Evolutionary conservation across 352 stramenopile species (phyloP), one percentile per base, ranked within the genome.

Genomic region (Pythium monospermum): DNA sequence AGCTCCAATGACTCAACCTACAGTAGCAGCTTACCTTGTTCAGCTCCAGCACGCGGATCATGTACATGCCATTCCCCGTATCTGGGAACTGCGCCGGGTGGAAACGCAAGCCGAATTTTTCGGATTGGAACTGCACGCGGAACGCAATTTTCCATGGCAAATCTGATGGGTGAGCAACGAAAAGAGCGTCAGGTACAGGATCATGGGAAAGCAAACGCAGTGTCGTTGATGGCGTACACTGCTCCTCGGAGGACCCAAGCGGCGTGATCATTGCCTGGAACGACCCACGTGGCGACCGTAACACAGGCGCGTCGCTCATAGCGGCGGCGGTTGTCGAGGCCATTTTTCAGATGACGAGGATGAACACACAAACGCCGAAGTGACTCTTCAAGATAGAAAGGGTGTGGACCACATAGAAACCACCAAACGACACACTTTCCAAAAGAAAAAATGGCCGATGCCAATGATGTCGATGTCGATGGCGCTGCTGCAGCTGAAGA

Each of bases 21-120:
- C 26, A 16, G 18, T n/a, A n/a, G n/a, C n/a, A 38, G 31, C 31
- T 37, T 33, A 71, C 76, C 64, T 83, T 83, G 43, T 63, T 88
- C 49, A 93, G 67, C 42, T 93, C 79, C 6, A 89, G 65, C 8
- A 93, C 48, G 19, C 81, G 77, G 33, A 93, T 87, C 18, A 63
- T 89, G 57, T 93, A 93, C 18, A 91, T 53, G n/a, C 82, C 82
- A 45, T 93, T 93, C 28, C 82, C 82, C 15, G 79, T 93, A 66
- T 91, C 79, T 1, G 82, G 79, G 23, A 80, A 87, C 49, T 89
- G 76, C 27, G 82, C 79, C 1, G 77, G 68, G 25, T 91, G 76
- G 62, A 93, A 91, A 36, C 81, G 81, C 22, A 93, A 47, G 0
- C 82, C 82, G 7, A 88, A 72, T 57, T 88, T 93, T 6, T 91